phyloP scores from a whole-genome alignment of 495 filamentous ascomycete genomes.

The Podospora didyma region DNA sequence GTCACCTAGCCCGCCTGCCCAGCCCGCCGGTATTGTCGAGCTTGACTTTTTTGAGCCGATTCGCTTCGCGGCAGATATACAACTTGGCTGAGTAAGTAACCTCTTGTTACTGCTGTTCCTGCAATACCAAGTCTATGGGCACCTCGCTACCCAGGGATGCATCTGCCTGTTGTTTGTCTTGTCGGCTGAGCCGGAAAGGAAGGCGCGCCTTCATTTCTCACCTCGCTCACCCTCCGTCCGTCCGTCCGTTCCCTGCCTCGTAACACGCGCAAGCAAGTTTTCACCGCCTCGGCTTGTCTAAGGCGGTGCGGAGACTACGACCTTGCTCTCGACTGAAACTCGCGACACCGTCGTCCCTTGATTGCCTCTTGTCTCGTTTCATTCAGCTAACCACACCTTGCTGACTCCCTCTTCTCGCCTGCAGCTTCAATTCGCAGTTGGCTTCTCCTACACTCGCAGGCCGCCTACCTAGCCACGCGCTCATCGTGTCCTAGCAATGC shows the following conservation, averaged over 20 bases:
- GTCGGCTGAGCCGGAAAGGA: no score
- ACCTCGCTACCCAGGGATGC: no score
- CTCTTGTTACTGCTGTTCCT: background rate
- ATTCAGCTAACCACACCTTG: background rate
- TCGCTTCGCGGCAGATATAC: background rate
- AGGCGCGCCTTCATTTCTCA: no score
- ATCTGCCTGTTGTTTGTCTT: no score
- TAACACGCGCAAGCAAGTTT: no score
- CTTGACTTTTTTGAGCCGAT: background rate
- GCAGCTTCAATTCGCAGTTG: slow-evolving; percentile 15
- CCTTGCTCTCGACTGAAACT: no score
- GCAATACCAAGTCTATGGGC: background rate
- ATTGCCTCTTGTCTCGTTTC: background rate
- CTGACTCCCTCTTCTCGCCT: slow-evolving; percentile 8
- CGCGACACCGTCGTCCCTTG: no score
- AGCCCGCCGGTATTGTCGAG: background rate
- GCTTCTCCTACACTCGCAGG: slow-evolving; percentile 1
- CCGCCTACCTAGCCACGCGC: background rate
- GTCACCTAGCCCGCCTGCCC: background rate
- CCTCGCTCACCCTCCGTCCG: no score
- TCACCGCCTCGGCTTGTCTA: no score
- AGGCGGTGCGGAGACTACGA: background rate
- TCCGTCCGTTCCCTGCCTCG: no score
- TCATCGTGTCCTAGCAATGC: slow-evolving; percentile 34
- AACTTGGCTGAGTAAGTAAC: background rate